Conservation (phyloP, 306 rosid genomes). For the Fagus crenata region DNA sequence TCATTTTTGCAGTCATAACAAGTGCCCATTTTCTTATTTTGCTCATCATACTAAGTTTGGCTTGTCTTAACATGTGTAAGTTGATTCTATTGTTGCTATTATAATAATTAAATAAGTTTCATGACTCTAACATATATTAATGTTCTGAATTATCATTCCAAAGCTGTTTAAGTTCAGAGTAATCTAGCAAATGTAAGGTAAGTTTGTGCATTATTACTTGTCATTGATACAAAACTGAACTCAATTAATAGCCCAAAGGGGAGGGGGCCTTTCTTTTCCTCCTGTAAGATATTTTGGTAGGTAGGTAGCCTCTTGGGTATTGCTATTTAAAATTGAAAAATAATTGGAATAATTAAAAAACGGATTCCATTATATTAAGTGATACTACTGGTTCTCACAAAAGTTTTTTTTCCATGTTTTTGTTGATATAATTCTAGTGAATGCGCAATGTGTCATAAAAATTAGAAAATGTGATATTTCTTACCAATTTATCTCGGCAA, state of each 20-base stretch:
- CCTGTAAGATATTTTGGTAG: neutral
- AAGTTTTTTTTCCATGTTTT: no score
- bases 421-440: no score
- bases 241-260: neutral
- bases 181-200: neutral
- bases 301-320: neutral
- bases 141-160: neutral
- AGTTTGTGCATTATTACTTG: neutral
- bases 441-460: neutral
- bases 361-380: no score
- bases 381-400: no score
- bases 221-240: neutral
- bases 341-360: no score
- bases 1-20: constrained; percentile 3
- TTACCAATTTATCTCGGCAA: neutral
- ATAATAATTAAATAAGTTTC: neutral
- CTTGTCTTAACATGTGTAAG: neutral
- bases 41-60: constrained; percentile 2
- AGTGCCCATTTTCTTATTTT: constrained; percentile 8
- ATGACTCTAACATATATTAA: neutral
- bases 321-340: no score
- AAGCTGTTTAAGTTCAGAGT: neutral
- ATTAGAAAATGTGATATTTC: neutral
- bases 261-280: neutral
- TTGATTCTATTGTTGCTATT: neutral